These are phyloP conservation scores for Penicillium taxi DNA, from an alignment of 495 filamentous ascomycete species.

Conservation along the genomic window DNA sequence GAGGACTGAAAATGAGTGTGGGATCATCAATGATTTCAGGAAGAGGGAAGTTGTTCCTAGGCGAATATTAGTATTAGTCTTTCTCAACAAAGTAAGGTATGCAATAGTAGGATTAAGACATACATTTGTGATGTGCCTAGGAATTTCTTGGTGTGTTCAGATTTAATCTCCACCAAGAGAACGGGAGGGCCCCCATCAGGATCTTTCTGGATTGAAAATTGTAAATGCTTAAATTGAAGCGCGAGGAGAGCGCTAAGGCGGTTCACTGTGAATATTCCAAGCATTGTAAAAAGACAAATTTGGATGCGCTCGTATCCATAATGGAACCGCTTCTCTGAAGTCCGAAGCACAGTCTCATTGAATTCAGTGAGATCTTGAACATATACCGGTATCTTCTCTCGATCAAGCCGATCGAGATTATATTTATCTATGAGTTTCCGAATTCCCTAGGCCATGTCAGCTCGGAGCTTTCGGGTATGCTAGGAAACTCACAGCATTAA, in stretches of 20 bases:
- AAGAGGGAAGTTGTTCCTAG: slow-evolving; percentile 9
- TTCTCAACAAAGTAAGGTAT: no score
- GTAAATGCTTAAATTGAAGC: slow-evolving; percentile 18
- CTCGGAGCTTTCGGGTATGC: no score
- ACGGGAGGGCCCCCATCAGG: slow-evolving; percentile 8
- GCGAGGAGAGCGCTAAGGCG: slow-evolving; percentile 10
- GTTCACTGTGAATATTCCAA: slow-evolving; percentile 14
- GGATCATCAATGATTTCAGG: slow-evolving; percentile 11
- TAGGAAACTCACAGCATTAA: no score
- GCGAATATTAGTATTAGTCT: background rate
- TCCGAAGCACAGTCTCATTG: slow-evolving; percentile 16
- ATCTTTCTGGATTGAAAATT: slow-evolving; percentile 15
- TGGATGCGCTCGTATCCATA: slow-evolving; percentile 15
- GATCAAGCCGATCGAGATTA: background rate
- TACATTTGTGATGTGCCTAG: slow-evolving; percentile 9
- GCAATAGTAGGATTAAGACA: no score
- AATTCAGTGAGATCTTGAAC: slow-evolving; percentile 16
- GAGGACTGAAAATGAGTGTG: slow-evolving; percentile 11
- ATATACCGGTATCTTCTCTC: slow-evolving; percentile 15
- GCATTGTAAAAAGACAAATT: slow-evolving; percentile 12
- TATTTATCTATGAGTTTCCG: no score
- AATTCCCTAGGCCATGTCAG: background rate
- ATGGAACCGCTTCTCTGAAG: slow-evolving; percentile 18
- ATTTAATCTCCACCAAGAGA: slow-evolving; percentile 9
- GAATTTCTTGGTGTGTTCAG: slow-evolving; percentile 9